Evolutionary conservation across 1,284 basidiomycete genomes (phyloP), one percentile per base, ranked within the genome.

Genomic region (Fistulinella staudtii): DNA sequence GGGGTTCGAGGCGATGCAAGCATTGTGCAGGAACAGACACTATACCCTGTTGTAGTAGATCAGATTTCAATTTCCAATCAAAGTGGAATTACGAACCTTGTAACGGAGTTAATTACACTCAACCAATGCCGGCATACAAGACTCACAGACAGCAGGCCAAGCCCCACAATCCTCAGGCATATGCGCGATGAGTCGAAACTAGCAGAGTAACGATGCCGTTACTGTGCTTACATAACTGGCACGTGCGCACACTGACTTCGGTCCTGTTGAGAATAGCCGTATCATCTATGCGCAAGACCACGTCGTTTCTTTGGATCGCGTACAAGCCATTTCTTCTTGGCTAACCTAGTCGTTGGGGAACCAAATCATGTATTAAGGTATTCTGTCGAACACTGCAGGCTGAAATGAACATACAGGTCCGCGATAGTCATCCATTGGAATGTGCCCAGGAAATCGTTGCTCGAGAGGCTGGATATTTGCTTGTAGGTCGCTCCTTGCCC

Each of bases 271-370:
- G 55, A 8, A 50, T 47, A 8, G 62, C 62, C 4, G 55, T 62
- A 37, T 58, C 42, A 36, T 69, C 67, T 0, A 60, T 63, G 5
- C 67, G 61, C 39, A 70, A 49, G 28, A 74, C 65, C 46, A 80
- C 76, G 22, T 64, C 66, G 50, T 71, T 57, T 9, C 57, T 63
- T n/a, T 66, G 66, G 1, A 75, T 63, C 42, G 64, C 77, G 8
- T 75, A 75, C 39, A 80, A 54, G 47, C 77, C 76, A 22, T 69
- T 54, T 22, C 56, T 56, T 33, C 57, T 40, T 67, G 52, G 49
- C 68, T 52, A 30, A 80, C 74, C 46, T 80, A 80, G 52, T 75
- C 77, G 15, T 76, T 79, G 35, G 27, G 27, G 20, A 31, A 5
- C 13, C 10, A 14, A 28, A 28, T 28, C n/a, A n/a, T n/a, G n/a